Percentiles rank a stretch among this genome's conserved stretches.
Evolutionary conservation across 1,139 yeast genomes (phyloP).

Genomic region (Wickerhamomyces sp.): DNA sequence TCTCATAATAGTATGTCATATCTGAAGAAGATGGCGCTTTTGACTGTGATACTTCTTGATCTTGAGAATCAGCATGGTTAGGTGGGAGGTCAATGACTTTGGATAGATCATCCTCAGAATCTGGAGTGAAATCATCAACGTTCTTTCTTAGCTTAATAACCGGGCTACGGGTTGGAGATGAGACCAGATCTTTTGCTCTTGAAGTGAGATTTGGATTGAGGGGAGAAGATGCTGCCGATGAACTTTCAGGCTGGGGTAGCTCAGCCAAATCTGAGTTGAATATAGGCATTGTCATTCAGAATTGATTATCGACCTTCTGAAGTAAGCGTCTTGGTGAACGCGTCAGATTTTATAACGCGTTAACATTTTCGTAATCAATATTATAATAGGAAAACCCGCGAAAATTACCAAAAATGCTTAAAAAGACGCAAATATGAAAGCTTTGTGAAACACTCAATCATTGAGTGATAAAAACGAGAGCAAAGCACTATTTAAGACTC

Average conservation of each 20-base stretch:
- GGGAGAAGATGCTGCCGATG: slow-evolving; percentile 20
- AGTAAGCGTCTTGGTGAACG: neutral
- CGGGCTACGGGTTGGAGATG: slow-evolving; percentile 18
- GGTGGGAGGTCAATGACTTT: neutral
- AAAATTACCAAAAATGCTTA: too few species aligned
- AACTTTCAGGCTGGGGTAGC: slow-evolving; percentile 10
- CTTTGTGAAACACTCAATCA: too few species aligned
- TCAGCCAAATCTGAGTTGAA: slow-evolving; percentile 11
- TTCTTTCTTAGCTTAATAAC: neutral
- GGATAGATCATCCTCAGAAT: neutral
- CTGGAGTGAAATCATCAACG: slow-evolving; percentile 3
- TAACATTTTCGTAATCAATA: too few species aligned
- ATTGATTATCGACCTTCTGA: neutral
- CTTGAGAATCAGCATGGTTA: neutral
- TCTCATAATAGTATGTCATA: slow-evolving; percentile 71
- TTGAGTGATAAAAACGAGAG: too few species aligned
- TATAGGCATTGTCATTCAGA: slow-evolving; percentile 15
- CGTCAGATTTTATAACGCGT: neutral
- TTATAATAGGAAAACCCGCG: too few species aligned
- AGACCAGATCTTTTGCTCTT: slow-evolving; percentile 5
- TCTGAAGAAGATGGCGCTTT: slow-evolving; percentile 53
- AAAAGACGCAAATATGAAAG: too few species aligned
- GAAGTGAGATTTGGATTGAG: slow-evolving; percentile 15
- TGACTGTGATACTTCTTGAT: neutral
- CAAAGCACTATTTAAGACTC: too few species aligned